Base-by-base conservation (phyloP, 345 rosid species). In the Euphorbia peplus region DNA sequence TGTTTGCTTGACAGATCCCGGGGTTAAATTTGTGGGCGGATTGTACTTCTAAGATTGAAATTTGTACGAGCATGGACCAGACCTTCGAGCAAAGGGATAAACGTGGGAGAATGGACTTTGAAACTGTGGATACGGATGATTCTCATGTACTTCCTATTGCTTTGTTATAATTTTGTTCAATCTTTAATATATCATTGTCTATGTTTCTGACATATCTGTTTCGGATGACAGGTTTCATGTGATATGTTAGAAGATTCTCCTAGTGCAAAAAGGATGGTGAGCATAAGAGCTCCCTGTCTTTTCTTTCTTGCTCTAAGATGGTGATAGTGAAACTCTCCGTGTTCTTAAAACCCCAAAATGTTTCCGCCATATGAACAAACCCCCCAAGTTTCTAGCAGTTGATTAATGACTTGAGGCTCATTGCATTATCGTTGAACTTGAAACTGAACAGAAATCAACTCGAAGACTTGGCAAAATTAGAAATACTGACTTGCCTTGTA, bases 381-480 rank as follows among this genome's bases (percentile, higher is more conserved):
- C 25, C 11, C 28, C 50, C 50, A 21, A 35, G 29, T 75, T 25
- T 54, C 83, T 79, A 80, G 68, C 93, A 91, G 78, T 88, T 95
- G 18, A 84, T 79, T 77, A 92, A 92, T 3, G 96, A 88, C 82
- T 90, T 92, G 79, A 90, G 85, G 78, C 78, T 75, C 22, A 88
- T 88, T n/a, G 95, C 98, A 22, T 87, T 82, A 53, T 92, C 98
- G 97, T 88, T 84, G 78, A 90, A 88, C 97, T 90, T 88, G 86
- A 87, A 13, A 57, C 21, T 51, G 48, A 76, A 59, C 35, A 75
- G 71, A 67, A 71, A 64, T 28, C 4, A 50, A 50, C 55, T 58
- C 8, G 64, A 55, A 15, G 70, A 21, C 39, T 50, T 66, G 12
- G 37, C 16, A 21, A 22, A 14, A 28, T 59, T 16, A 37, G 35